A percentile compares a stretch with the other conserved stretches of the same genome.
phyloP scores from a whole-genome alignment of 2,329 filamentous ascomycete species.

The Hymenoscyphus scutula region DNA sequence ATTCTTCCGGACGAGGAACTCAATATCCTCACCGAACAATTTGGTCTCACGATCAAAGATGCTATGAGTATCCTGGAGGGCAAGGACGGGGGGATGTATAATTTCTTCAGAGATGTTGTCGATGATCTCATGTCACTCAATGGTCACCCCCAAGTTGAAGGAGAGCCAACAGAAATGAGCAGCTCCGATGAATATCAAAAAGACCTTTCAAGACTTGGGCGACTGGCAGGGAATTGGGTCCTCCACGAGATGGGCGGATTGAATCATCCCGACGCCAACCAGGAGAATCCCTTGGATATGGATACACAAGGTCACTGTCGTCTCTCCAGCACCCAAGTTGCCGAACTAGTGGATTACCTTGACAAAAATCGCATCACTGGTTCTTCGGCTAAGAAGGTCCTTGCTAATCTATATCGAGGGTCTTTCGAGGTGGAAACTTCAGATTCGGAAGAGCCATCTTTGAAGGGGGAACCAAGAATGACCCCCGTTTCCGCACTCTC shows the following conservation, averaged over 20 bases:
- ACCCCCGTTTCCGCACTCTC: background rate
- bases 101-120: conserved; percentile 75
- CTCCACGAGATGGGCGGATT: conserved; percentile 73
- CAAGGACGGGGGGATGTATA: conserved; percentile 73
- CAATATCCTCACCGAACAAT: conserved; percentile 57
- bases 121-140: conserved; percentile 33
- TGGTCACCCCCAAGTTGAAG: background rate
- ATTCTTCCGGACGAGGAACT: conserved; percentile 70
- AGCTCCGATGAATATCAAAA: background rate
- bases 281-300: conserved; percentile 29
- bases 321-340: conserved; percentile 36
- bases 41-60: conserved; percentile 75
- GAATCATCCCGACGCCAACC: conserved; percentile 45
- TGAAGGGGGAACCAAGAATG: no score
- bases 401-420: conserved; percentile 49
- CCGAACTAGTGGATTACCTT: conserved; percentile 44
- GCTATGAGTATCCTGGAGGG: conserved; percentile 75
- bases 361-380: conserved; percentile 48
- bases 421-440: conserved; percentile 39
- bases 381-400: conserved; percentile 58
- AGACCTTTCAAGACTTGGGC: conserved; percentile 38
- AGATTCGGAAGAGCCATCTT: conserved; percentile 45
- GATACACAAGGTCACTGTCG: conserved; percentile 29
- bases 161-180: background rate
- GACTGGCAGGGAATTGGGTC: conserved; percentile 62